Conservation (phyloP, 257 asterid genomes). For the Echites panduratus region DNA sequence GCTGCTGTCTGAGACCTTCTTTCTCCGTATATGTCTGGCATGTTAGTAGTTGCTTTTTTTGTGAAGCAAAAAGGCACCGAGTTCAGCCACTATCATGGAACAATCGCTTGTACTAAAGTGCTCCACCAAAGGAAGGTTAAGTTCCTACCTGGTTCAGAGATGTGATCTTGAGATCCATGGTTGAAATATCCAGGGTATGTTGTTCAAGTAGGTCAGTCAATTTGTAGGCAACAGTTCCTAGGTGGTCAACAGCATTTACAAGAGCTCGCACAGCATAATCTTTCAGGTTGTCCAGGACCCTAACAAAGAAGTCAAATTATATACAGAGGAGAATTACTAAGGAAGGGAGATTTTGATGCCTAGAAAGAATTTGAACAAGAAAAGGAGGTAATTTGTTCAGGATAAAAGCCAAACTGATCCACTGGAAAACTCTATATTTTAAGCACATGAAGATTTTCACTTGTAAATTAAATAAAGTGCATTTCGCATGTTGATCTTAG, state of each 20-base stretch:
- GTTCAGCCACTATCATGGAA: slow-evolving; percentile 24
- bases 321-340: background rate
- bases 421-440: background rate
- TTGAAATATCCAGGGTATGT: slow-evolving; percentile 59
- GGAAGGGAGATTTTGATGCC: slow-evolving; percentile 1
- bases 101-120: background rate
- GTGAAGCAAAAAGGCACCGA: slow-evolving; percentile 3
- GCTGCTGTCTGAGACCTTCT: slow-evolving; percentile 96
- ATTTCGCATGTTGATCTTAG: background rate
- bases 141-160: slow-evolving; percentile 63
- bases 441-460: background rate
- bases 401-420: background rate
- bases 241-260: slow-evolving; percentile 92
- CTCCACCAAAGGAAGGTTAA: slow-evolving; percentile 9
- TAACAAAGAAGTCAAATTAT: slow-evolving; percentile 23
- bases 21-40: slow-evolving; percentile 71
- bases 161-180: slow-evolving; percentile 59
- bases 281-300: slow-evolving; percentile 89
- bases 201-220: slow-evolving; percentile 79
- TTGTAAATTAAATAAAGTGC: background rate
- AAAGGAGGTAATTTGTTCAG: background rate
- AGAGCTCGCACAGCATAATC: slow-evolving; percentile 88
- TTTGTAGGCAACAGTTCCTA: slow-evolving; percentile 90
- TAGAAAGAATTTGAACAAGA: background rate
- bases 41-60: slow-evolving; percentile 78